Evolutionary conservation across 176 grass and related monocot genomes (phyloP), one percentile per base, ranked within the genome.

Genomic region (Coix lacrymajobi): DNA sequence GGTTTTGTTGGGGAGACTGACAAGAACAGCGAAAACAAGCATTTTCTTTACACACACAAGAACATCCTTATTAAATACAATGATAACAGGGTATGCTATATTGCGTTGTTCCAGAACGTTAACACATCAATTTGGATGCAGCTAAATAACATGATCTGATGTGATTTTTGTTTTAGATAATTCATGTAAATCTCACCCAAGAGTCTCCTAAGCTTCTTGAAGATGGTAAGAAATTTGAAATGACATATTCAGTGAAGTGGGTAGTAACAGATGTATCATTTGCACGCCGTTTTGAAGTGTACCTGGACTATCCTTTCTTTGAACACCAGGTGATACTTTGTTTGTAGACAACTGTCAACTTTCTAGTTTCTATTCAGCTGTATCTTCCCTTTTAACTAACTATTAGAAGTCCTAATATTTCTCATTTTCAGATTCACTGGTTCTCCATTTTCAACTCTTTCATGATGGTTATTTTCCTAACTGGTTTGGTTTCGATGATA

Each of bases 401-500:
- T 62, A 52, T n/a, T 79, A 16, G 45, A 78, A 49, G 17, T 60
- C 43, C 63, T 90, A 48, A 41, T 34, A 24, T 76, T 52, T 85
- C 36, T 77, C 26, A 46, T 90, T 62, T 85, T 71, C 92, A 98
- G 96, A 98, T 98, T 82, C 96, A 98, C 65, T 98, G 96, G 96
- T 98, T 98, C 84, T 98, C 96, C 48, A 95, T 98, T 79, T 98
- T 95, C 90, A 98, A 98, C 91, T 98, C 96, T 40, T 98, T 98
- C 70, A 98, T 98, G 96, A 98, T 98, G 96, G 96, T 98, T 90
- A 98, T 98, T 88, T 98, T 98, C 80, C 92, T 98, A 41, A 95
- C 96, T 70, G 96, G 95, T 65, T 77, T 97, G 38, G 95, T 97
- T 70, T 97, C 95, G 32, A 97, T 97, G 95, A 97, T 97, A 83